Evolutionary conservation across 371 early-diverging fungal species (phyloP), one percentile per base, ranked within the genome.

Genomic region (Coemansia sp.): DNA sequence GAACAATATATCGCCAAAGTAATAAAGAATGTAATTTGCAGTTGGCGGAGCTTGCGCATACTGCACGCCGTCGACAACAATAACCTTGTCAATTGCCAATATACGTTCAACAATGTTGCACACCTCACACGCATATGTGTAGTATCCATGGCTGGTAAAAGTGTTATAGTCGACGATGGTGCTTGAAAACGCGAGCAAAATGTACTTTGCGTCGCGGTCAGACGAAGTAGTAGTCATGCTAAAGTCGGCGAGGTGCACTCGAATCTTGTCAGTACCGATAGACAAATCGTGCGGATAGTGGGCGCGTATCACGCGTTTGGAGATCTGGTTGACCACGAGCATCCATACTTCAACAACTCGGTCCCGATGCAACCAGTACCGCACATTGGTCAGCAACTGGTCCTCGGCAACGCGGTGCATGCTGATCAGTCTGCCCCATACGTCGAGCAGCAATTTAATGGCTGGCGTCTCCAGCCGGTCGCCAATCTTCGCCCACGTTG

Each of bases 361-460:
- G 21, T 72, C 73, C 27, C 77, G 68, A 13, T 76, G 77, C 10
- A 72, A 22, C 77, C 77, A 76, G 66, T 72, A 59, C 26, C 39
- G 39, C 21, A 76, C 40, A 34, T 39, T 53, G 21, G 11, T 16
- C 40, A 73, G 18, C 55, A 67, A 14, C 7, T 58, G 45, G 2
- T 54, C 18, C 26, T 61, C 53, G 5, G 55, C 27, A 10, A 40
- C 39, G 10, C 27, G 58, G 2, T 54, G 52, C 61, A 61, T 52
- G 50, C 21, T 45, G 22, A 51, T 60, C 7, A 64, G 48, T 2
- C 69, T 61, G 37, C 68, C 62, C 77, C 77, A 72, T 5, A 76
- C 65, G 16, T 72, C 77, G 16, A 72, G 53, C 5, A 61, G 59
- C 13, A 76, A 68, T 53, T 76, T 72, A 42, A 76, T 59, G 6